These are phyloP conservation scores for Linaria vulgaris DNA, from an alignment of 257 asterid species.

Conservation along the genomic window DNA sequence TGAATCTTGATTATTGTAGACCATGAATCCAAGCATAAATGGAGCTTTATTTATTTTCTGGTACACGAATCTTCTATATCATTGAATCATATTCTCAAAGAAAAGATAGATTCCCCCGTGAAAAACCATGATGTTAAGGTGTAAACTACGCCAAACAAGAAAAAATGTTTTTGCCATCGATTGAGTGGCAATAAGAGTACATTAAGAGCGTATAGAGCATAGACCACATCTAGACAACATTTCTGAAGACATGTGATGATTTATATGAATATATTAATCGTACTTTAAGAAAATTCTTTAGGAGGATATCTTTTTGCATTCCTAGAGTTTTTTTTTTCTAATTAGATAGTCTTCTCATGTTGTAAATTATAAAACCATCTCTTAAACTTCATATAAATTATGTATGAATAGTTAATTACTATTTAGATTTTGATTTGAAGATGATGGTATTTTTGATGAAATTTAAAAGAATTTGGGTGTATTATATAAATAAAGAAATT, in stretches of 20 bases:
- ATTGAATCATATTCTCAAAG: slow-evolving; percentile 29
- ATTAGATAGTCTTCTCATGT: too few relatives aligned
- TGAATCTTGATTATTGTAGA: slow-evolving; percentile 68
- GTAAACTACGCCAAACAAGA: slow-evolving; percentile 29
- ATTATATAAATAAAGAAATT: too few relatives aligned
- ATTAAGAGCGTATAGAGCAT: slow-evolving; percentile 55
- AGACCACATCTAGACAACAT: slow-evolving; percentile 67
- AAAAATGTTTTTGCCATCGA: slow-evolving; percentile 32
- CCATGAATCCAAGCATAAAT: slow-evolving; percentile 73
- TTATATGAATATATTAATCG: neutral
- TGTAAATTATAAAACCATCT: too few relatives aligned
- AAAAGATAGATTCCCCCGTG: slow-evolving; percentile 17
- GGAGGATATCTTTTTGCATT: too few relatives aligned
- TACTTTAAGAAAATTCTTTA: too few relatives aligned
- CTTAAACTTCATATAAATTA: too few relatives aligned
- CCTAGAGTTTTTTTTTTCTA: too few relatives aligned
- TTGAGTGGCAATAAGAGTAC: slow-evolving; percentile 40
- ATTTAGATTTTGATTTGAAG: too few relatives aligned
- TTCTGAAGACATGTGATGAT: slow-evolving; percentile 37
- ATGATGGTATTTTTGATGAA: too few relatives aligned
- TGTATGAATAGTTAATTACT: too few relatives aligned
- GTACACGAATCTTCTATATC: slow-evolving; percentile 67
- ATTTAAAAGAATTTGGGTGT: too few relatives aligned
- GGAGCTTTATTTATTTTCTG: slow-evolving; percentile 93
- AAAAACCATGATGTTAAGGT: neutral